These are phyloP conservation scores for Betula pendula DNA, from an alignment of 306 rosid species.

Conservation along the genomic window DNA sequence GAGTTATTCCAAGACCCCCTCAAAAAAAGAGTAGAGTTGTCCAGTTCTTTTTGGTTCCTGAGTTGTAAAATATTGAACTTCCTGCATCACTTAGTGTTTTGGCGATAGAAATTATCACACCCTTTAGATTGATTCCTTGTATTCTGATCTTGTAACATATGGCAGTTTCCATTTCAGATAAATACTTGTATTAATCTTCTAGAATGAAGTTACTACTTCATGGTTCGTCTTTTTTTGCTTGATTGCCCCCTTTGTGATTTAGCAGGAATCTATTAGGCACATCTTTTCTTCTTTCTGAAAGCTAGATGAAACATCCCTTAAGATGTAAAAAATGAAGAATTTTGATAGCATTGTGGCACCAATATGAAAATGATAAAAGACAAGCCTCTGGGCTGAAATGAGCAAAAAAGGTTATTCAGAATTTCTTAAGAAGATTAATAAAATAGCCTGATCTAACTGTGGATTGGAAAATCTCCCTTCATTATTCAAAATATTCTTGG, in stretches of 20 bases:
- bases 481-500: too few relatives aligned
- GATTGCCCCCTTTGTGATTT: background rate
- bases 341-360: background rate
- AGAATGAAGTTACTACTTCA: background rate
- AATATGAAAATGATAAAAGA: too few relatives aligned
- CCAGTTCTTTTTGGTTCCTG: slow-evolving; percentile 30
- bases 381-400: too few relatives aligned
- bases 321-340: background rate
- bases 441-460: too few relatives aligned
- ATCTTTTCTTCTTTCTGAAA: background rate
- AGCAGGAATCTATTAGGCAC: background rate
- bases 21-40: slow-evolving; percentile 17
- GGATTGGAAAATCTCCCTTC: too few relatives aligned
- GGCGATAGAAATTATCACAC: slow-evolving; percentile 30
- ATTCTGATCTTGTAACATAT: slow-evolving; percentile 37
- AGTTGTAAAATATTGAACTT: slow-evolving; percentile 42
- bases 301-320: background rate
- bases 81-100: slow-evolving; percentile 30
- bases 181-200: background rate
- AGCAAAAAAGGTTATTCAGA: too few relatives aligned
- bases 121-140: slow-evolving; percentile 50
- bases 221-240: background rate
- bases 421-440: too few relatives aligned
- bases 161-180: slow-evolving; percentile 33
- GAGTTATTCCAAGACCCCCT: slow-evolving; percentile 18